Base-by-base conservation (phyloP, 225 moss, liverwort and hornwort species). In the Neckera pumila region DNA sequence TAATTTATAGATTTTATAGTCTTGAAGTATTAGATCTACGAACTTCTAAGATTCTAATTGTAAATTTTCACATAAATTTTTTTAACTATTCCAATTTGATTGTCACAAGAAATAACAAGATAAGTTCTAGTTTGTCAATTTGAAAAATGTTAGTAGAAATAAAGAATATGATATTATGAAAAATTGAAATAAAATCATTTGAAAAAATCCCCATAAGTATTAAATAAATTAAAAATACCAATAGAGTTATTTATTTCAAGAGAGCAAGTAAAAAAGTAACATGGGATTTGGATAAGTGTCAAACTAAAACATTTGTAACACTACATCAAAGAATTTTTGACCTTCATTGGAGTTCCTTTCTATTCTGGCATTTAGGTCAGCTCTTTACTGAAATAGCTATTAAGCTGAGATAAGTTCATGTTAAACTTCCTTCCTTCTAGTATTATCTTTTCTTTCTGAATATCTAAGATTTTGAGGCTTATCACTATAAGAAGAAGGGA, bases 351-450 rank as follows among this genome's bases (percentile, higher is more conserved):
- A 22, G 12, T n/a, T 4, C 12, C 7, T 6, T 67, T 66, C 36
- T n/a, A 3, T 1, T 11, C 1, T n/a, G 1, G 4, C 22, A n/a
- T 65, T 19, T 1, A 3, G n/a, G 6, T 67, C 7, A n/a, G n/a
- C n/a, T 67, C n/a, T 0, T n/a, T 12, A 67, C 0, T 12, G 1
- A 67, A 67, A n/a, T n/a, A 67, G 21, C n/a, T 62, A 30, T 62
- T 62, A 30, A 66, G 3, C 5, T 36, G 10, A 36, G 0, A 11
- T 0, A n/a, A n/a, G n/a, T 7, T n/a, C 7, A 21, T 67, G 1
- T 67, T 7, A 20, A 67, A 6, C 4, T 67, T n/a, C 21, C 3
- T n/a, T 66, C 11, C 11, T 7, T 2, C n/a, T n/a, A n/a, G 7
- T 12, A 66, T 18, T 12, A n/a, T 67, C 2, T 67, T 11, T 67